These are phyloP conservation scores for Hondaea fermentalgiana DNA, from an alignment of 108 stramenopile genomes.

Conservation along the genomic window DNA sequence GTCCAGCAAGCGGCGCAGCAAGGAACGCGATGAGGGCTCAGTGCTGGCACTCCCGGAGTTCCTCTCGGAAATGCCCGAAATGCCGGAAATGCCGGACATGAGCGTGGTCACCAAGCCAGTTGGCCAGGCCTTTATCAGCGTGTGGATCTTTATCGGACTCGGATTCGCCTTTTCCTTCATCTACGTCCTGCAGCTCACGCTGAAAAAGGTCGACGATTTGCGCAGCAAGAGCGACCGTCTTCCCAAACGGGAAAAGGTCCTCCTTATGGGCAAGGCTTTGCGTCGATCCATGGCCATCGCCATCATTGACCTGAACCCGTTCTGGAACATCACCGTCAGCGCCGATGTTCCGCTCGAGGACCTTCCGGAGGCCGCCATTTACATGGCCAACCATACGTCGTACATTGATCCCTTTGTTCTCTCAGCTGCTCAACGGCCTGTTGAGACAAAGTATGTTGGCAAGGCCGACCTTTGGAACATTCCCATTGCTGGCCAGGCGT, in stretches of 20 bases:
- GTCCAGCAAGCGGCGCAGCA: background rate
- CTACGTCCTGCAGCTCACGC: background rate
- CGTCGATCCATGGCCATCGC: background rate
- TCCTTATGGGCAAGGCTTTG: background rate
- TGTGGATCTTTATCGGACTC: background rate
- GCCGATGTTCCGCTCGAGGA: background rate
- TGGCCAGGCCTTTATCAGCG: background rate
- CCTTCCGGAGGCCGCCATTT: background rate
- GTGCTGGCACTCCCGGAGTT: background rate
- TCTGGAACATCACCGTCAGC: background rate
- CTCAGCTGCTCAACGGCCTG: background rate
- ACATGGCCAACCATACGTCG: background rate
- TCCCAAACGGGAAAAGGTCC: background rate
- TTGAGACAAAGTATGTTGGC: background rate
- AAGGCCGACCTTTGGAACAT: background rate
- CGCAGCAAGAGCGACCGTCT: background rate
- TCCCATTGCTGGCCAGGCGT: background rate
- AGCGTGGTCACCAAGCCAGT: background rate
- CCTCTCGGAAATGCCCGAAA: background rate
- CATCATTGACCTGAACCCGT: conserved; percentile 8
- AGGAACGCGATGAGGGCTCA: background rate
- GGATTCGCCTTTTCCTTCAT: background rate
- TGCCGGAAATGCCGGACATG: background rate
- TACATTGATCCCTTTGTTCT: background rate
- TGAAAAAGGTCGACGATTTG: background rate